Base-by-base conservation (phyloP, 495 filamentous ascomycete genomes). In the Penicillium ochrochloron region DNA sequence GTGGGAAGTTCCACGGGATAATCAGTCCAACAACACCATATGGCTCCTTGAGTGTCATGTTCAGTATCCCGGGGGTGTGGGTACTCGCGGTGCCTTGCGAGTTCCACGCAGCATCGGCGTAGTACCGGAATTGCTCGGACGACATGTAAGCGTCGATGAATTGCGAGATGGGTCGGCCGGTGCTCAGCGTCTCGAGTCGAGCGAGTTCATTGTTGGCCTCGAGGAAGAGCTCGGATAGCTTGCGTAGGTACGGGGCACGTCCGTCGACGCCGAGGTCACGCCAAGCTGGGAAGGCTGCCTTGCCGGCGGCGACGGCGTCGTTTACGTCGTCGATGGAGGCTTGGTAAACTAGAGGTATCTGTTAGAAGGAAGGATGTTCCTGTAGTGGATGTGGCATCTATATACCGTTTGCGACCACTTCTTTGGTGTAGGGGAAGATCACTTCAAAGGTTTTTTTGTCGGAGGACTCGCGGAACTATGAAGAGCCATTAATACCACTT, bases 221-320 rank as follows among this genome's bases (percentile, higher is more conserved):
- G 3, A 75, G 66, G 41, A 90, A 74, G n/a, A 89, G 74, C 10
- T 70, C 70, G 2, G 85, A 82, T 1, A 89, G 76, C 60, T 84
- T 85, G 64, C 79, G 80, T 27, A 91, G 68, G 69, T 79, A 80
- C 0, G 61, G 65, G 21, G 73, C 81, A 14, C 86, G 80, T 50
- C 78, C 63, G 42, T 21, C 81, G 76, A 37, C 75, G 61, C 66
- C 78, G 17, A 85, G 76, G 9, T 79, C 78, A 2, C 80, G 80
- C 87, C 88, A 90, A n/a, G 79, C 73, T 21, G 84, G 84, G 66
- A 87, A 86, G 10, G 88, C 86, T 6, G 80, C 79, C 54, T 82
- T 80, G 42, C 87, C 88, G 10, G 87, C 83, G 2, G 80, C 77
- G 6, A 90, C 85, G 33, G 88, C 87, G 7, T 73, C 71, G 71